Evolutionary conservation across 176 grass and related monocot species (phyloP).

Genomic region (Leersia perrieri): DNA sequence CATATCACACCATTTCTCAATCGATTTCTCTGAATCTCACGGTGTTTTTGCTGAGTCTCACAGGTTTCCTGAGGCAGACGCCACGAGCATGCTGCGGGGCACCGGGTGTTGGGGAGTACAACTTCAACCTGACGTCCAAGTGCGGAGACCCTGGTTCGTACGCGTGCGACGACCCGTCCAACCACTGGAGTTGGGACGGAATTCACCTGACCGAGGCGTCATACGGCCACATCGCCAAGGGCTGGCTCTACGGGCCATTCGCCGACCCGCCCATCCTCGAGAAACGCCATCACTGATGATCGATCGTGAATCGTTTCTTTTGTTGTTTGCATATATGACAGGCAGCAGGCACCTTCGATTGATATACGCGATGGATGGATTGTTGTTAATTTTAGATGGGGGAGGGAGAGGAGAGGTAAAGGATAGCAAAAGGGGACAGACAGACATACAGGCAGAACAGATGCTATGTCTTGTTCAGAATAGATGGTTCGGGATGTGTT

Average conservation of each 20-base stretch:
- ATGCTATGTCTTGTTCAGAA: constrained; percentile 15
- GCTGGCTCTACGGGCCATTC: constrained; percentile 75
- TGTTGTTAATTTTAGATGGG: constrained; percentile 12
- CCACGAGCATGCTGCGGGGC: constrained; percentile 69
- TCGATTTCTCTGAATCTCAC: neutral
- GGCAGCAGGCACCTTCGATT: too few relatives aligned
- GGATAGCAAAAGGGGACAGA: neutral
- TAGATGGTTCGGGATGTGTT: constrained; percentile 12
- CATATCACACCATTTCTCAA: too few relatives aligned
- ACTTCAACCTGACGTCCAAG: constrained; percentile 68
- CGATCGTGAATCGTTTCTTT: neutral
- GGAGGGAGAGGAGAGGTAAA: neutral
- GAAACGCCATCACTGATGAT: neutral
- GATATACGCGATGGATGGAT: neutral
- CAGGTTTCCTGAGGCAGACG: constrained; percentile 56
- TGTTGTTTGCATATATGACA: neutral
- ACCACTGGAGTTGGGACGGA: constrained; percentile 77
- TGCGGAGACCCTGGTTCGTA: constrained; percentile 46
- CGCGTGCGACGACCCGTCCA: constrained; percentile 48
- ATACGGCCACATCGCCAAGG: constrained; percentile 71
- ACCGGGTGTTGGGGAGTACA: constrained; percentile 47
- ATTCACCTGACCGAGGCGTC: constrained; percentile 61
- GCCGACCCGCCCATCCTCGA: constrained; percentile 61
- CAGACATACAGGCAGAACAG: neutral
- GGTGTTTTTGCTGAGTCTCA: neutral